Evolutionary conservation across 2,329 filamentous ascomycete genomes (phyloP).

Genomic region (Clarireedia sp.): DNA sequence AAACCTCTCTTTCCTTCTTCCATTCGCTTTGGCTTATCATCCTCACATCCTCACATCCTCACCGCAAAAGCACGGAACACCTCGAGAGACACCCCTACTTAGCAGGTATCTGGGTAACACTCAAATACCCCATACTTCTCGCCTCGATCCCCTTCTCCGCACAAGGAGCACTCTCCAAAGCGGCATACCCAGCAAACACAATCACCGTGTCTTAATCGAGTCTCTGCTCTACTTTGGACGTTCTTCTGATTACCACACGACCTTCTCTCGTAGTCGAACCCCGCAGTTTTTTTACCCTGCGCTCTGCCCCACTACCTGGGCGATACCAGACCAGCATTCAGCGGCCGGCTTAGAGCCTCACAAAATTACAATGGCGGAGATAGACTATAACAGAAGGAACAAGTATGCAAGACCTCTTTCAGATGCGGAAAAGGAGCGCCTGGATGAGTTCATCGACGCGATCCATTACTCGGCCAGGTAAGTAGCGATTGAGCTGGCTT

Average conservation of each 20-base stretch:
- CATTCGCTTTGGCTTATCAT: neutral
- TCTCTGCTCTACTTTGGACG: neutral
- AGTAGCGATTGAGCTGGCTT: constrained; percentile 23
- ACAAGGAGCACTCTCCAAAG: too few species aligned
- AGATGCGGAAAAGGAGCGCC: constrained; percentile 70
- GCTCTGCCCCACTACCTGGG: constrained; percentile 4
- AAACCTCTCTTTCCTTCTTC: neutral
- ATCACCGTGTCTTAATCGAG: too few species aligned
- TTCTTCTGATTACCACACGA: neutral
- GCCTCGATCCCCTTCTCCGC: neutral
- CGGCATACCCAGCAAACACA: too few species aligned
- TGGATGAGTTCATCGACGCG: constrained; percentile 85
- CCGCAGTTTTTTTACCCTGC: neutral
- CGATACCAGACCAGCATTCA: neutral
- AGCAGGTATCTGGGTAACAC: neutral
- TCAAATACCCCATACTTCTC: too few species aligned
- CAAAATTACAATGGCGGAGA: constrained; percentile 21
- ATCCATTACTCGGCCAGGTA: constrained; percentile 95
- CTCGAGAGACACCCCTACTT: neutral
- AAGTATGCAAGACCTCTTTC: constrained; percentile 72
- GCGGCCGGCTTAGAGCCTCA: neutral
- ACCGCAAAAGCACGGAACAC: constrained; percentile 4
- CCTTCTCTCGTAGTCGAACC: neutral
- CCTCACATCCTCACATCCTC: constrained; percentile 1
- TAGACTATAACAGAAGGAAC: constrained; percentile 76